These are phyloP conservation scores for Sporothrix sp. DNA, from an alignment of 2,329 filamentous ascomycete species.

Conservation along the genomic window DNA sequence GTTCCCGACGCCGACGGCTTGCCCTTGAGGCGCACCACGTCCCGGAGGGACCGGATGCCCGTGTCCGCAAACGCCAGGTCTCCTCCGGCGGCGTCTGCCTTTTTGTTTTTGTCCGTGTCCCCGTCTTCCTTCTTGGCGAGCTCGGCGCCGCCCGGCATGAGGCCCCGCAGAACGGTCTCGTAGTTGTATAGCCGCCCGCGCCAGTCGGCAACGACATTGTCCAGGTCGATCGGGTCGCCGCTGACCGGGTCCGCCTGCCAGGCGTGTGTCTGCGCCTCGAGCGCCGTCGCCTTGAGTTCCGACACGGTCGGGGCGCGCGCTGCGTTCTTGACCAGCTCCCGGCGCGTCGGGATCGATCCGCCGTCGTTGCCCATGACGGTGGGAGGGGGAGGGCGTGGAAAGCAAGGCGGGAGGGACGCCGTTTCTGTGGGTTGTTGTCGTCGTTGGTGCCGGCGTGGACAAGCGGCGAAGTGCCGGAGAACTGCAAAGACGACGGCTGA, in stretches of 20 bases:
- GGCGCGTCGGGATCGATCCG: conserved; percentile 88
- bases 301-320: conserved; percentile 72
- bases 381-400: no score
- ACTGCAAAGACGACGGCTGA: neutral
- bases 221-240: conserved; percentile 56
- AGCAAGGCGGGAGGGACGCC: no score
- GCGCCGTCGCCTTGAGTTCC: conserved; percentile 78
- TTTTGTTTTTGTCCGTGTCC: neutral
- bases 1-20: conserved; percentile 27
- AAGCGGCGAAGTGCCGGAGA: neutral
- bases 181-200: conserved; percentile 88
- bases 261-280: conserved; percentile 74
- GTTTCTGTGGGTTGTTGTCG: neutral
- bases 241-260: conserved; percentile 89
- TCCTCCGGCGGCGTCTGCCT: conserved; percentile 30
- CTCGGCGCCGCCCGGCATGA: conserved; percentile 48
- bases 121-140: no score
- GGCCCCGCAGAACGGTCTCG: conserved; percentile 64
- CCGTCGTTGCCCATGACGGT: conserved; percentile 86
- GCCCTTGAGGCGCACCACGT: conserved; percentile 81
- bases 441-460: neutral
- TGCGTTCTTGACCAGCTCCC: conserved; percentile 91
- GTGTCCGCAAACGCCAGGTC: conserved; percentile 35
- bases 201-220: conserved; percentile 74
- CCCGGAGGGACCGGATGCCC: conserved; percentile 69